Percentiles rank a stretch among this genome's conserved stretches.
phyloP scores from a whole-genome alignment of 768 basidiomycete genomes.

The Mycena haematopus region DNA sequence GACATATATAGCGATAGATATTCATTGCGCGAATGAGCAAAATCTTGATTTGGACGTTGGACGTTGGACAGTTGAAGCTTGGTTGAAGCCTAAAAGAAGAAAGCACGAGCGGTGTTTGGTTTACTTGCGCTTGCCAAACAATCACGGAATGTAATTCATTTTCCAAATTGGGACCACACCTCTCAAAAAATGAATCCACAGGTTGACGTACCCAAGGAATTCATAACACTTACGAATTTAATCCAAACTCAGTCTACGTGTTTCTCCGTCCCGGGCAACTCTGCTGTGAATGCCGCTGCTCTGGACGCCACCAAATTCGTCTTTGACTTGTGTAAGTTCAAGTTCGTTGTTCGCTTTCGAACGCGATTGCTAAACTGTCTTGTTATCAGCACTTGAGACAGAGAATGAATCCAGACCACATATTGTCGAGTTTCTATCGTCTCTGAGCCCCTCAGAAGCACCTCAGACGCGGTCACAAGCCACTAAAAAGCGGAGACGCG shows the following conservation, averaged over 20 bases:
- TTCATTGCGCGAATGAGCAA: too few species aligned
- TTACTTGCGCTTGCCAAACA: neutral
- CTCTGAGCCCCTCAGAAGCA: constrained; percentile 69
- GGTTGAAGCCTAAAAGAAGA: too few species aligned
- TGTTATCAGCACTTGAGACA: constrained; percentile 52
- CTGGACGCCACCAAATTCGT: constrained; percentile 74
- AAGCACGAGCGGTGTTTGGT: neutral
- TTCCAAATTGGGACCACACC: constrained; percentile 7
- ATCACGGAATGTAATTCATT: neutral
- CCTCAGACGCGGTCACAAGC: constrained; percentile 79
- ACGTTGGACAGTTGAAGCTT: too few species aligned
- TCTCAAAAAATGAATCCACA: constrained; percentile 13
- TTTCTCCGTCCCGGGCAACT: constrained; percentile 56
- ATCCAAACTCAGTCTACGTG: constrained; percentile 61
- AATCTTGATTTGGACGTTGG: too few species aligned
- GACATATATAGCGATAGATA: too few species aligned
- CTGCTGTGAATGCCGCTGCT: constrained; percentile 61
- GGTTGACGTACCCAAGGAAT: constrained; percentile 38
- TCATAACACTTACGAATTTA: constrained; percentile 58
- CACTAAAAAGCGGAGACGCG: constrained; percentile 53
- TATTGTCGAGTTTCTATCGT: constrained; percentile 68
- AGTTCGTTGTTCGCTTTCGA: neutral
- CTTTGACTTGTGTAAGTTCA: constrained; percentile 75
- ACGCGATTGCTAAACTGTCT: neutral
- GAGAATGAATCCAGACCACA: constrained; percentile 71